phyloP scores from a whole-genome alignment of 2,329 filamentous ascomycete species.

The Verticillium longisporum region DNA sequence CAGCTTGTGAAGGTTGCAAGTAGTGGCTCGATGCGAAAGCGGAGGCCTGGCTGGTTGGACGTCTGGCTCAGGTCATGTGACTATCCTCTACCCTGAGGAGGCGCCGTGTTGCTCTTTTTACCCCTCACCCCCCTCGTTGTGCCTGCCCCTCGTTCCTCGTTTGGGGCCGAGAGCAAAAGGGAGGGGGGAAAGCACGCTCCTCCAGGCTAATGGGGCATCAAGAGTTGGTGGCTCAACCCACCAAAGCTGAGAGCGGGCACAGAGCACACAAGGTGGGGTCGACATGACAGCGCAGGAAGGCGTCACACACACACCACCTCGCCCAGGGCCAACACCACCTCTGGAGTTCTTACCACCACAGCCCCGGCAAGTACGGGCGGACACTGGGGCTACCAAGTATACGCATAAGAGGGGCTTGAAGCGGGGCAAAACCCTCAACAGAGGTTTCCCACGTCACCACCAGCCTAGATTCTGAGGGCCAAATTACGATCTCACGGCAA shows the following conservation, averaged over 20 bases:
- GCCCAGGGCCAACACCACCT: neutral
- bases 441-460: neutral
- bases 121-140: neutral
- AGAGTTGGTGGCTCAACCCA: neutral
- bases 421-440: neutral
- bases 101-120: neutral
- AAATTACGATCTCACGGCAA: neutral
- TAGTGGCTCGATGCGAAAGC: neutral
- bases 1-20: neutral
- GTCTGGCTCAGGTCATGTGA: constrained; percentile 11
- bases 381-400: no score
- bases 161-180: neutral
- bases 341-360: neutral
- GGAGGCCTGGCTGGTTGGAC: neutral
- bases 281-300: neutral
- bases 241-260: neutral
- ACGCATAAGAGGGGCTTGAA: neutral
- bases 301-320: neutral
- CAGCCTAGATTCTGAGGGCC: neutral
- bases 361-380: neutral
- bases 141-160: neutral
- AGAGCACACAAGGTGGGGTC: neutral
- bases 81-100: neutral
- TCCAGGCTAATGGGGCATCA: neutral
- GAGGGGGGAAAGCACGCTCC: neutral